These are phyloP conservation scores for Aspergillus wentii DNA, from an alignment of 495 filamentous ascomycete genomes.

Conservation along the genomic window DNA sequence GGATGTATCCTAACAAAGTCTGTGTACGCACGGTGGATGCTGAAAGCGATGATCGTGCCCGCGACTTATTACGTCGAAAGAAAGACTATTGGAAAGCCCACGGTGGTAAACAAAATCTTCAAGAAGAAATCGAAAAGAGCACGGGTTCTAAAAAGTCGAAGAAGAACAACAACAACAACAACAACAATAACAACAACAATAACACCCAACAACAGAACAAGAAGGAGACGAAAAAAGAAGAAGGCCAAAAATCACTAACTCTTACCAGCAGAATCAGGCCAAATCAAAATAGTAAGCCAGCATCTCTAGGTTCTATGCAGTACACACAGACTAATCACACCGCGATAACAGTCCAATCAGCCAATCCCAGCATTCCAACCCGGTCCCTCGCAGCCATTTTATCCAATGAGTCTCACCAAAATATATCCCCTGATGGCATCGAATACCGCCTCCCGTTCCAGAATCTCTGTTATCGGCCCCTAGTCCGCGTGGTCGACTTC, in stretches of 20 bases:
- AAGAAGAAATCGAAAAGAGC: conserved; percentile 15
- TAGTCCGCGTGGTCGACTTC: conserved; percentile 78
- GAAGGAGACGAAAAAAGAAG: conserved; percentile 23
- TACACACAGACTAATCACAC: conserved; percentile 5
- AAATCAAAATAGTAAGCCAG: conserved; percentile 33
- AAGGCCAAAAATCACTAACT: conserved; percentile 23
- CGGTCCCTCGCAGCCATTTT: conserved; percentile 39
- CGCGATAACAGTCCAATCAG: conserved; percentile 27
- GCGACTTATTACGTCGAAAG: conserved; percentile 59
- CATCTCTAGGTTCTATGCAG: no score
- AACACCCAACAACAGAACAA: conserved; percentile 21
- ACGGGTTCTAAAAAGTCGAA: conserved; percentile 20
- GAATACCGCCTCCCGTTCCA: conserved; percentile 59
- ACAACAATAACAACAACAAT: no score
- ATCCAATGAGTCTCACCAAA: conserved; percentile 32
- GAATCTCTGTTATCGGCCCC: conserved; percentile 63
- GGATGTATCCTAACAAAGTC: conserved; percentile 42
- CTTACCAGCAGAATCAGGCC: conserved; percentile 31
- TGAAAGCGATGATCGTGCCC: conserved; percentile 44
- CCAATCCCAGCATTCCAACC: conserved; percentile 19
- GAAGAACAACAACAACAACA: conserved; percentile 28
- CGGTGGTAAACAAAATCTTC: conserved; percentile 37
- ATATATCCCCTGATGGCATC: conserved; percentile 36
- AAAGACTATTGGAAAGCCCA: conserved; percentile 52
- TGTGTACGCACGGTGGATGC: conserved; percentile 45